Conservation (phyloP, 2,329 filamentous ascomycete genomes). For the Dactylellina leptospora region DNA sequence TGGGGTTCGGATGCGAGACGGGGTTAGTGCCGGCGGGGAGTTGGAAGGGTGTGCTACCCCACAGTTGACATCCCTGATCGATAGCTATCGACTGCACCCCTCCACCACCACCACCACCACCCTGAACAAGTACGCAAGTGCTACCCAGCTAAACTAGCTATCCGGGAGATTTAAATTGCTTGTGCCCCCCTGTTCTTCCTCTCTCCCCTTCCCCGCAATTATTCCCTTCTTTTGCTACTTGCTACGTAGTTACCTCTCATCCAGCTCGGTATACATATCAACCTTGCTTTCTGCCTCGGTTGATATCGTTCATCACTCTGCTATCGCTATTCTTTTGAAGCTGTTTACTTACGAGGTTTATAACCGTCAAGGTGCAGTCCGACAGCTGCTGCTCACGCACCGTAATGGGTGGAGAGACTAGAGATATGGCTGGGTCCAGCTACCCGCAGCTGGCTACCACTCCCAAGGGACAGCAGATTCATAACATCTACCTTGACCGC, state of each 20-base stretch:
- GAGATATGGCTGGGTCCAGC: slow-evolving; percentile 42
- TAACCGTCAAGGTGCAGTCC: slow-evolving; percentile 11
- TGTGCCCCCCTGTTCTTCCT: slow-evolving; percentile 1
- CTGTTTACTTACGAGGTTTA: neutral
- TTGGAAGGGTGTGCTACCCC: slow-evolving; percentile 41
- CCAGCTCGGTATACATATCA: too few relatives aligned
- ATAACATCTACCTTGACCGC: slow-evolving; percentile 83
- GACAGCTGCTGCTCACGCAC: slow-evolving; percentile 21
- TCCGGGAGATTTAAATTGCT: slow-evolving; percentile 21
- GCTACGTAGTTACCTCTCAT: too few relatives aligned
- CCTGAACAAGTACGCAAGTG: neutral
- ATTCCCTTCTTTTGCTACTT: neutral
- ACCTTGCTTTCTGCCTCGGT: neutral
- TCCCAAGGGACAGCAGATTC: slow-evolving; percentile 79
- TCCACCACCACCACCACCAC: neutral
- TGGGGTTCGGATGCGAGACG: slow-evolving; percentile 22
- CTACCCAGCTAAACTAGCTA: neutral
- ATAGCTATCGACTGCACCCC: neutral
- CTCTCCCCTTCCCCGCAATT: neutral
- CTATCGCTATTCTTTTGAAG: neutral
- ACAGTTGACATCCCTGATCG: slow-evolving; percentile 33
- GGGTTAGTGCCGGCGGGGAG: slow-evolving; percentile 2
- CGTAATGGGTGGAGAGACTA: slow-evolving; percentile 65
- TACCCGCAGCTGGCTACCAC: slow-evolving; percentile 58
- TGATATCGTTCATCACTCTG: neutral